Percentiles rank a stretch among this genome's conserved stretches.
Conservation (phyloP, 495 filamentous ascomycete genomes). For the Tuber indicum region DNA sequence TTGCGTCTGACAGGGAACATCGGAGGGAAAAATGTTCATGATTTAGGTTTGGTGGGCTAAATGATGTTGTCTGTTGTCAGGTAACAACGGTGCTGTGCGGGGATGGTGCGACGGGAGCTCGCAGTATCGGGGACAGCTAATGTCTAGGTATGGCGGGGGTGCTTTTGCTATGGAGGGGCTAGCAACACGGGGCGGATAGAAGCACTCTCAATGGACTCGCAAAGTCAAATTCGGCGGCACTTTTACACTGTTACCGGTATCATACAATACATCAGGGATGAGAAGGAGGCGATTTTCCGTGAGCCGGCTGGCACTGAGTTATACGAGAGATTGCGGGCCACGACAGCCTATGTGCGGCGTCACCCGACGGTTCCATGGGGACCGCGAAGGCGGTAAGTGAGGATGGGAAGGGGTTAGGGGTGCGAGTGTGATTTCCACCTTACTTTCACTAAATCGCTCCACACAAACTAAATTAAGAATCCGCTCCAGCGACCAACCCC, state of each 20-base stretch:
- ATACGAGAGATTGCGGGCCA: background rate
- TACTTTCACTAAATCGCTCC: background rate
- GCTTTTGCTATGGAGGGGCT: background rate
- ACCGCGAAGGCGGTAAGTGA: background rate
- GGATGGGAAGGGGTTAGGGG: background rate
- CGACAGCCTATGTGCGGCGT: background rate
- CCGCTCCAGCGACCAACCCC: background rate
- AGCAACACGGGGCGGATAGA: background rate
- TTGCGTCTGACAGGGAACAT: background rate
- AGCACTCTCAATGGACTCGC: background rate
- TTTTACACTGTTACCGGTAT: background rate
- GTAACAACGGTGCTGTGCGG: background rate
- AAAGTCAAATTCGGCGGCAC: background rate
- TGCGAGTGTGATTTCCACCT: background rate
- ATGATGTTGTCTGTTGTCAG: background rate
- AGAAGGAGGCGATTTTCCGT: background rate
- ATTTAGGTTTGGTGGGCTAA: background rate
- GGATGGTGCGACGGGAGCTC: background rate
- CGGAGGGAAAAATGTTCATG: background rate
- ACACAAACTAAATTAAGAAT: background rate
- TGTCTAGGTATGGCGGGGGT: background rate
- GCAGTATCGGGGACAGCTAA: background rate
- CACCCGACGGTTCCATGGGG: background rate
- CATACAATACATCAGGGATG: background rate
- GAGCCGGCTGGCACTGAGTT: background rate